Conservation (phyloP, 768 basidiomycete genomes). For the Russula earlei region DNA sequence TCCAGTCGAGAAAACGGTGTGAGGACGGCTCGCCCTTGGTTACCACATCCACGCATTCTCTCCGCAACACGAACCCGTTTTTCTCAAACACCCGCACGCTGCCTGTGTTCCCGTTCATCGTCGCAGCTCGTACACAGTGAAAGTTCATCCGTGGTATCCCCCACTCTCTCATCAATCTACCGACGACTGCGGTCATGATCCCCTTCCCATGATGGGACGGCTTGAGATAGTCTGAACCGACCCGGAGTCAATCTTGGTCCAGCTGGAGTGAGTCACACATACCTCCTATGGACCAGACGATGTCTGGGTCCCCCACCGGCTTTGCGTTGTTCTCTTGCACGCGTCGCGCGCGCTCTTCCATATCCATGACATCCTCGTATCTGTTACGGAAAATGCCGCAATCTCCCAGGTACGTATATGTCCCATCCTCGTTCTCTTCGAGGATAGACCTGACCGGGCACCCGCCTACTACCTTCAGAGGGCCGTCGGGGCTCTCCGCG, state of each 20-base stretch:
- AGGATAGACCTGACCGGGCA: constrained; percentile 11
- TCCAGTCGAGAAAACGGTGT: constrained; percentile 21
- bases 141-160: constrained; percentile 56
- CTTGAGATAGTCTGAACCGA: constrained; percentile 45
- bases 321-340: constrained; percentile 35
- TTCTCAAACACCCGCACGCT: constrained; percentile 61
- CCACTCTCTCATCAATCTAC: constrained; percentile 47
- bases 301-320: constrained; percentile 41
- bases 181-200: constrained; percentile 63
- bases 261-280: constrained; percentile 14
- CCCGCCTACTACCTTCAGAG: background rate
- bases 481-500: constrained; percentile 25
- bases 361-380: constrained; percentile 29
- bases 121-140: constrained; percentile 34
- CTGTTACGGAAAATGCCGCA: constrained; percentile 29
- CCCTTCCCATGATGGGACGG: constrained; percentile 55
- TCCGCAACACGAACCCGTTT: constrained; percentile 42
- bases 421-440: constrained; percentile 31
- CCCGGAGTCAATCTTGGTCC: background rate
- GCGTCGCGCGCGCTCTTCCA: constrained; percentile 29
- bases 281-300: constrained; percentile 59
- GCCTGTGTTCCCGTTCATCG: constrained; percentile 45
- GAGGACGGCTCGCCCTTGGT: constrained; percentile 27
- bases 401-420: constrained; percentile 44
- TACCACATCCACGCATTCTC: constrained; percentile 29